Base-by-base conservation (phyloP, 176 grass and related monocot species). In the Lolium perenne region DNA sequence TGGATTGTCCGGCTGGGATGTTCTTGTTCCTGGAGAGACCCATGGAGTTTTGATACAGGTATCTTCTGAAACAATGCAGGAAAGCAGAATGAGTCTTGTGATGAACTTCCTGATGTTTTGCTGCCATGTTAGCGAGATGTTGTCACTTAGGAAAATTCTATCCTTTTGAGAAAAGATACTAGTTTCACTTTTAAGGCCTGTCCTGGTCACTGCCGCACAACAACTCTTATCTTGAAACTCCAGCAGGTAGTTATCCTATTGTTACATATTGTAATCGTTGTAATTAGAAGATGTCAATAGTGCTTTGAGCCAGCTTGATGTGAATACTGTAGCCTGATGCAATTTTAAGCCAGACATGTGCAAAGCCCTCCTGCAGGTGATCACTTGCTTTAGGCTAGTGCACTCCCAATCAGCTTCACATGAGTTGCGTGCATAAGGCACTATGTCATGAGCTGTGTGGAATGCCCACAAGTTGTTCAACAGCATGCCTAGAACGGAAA, bases 1-100 rank as follows among this genome's bases (percentile, higher is more conserved):
- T 77, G 90, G 91, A 85, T 95, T 86, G 0, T 94, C 91, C 0
- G 91, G 92, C 18, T 98, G 93, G 93, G 95, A 95, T 90, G 90
- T 98, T 88, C 95, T 98, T 89, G 95, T 98, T 43, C 95, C 95
- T 58, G 95, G 95, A 83, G 91, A 91, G 16, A 82, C 91, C 86
- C 81, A 91, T 90, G 95, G 93, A 88, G 60, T 81, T 79, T 80
- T 98, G 86, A 46, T 98, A 79, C 89, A 89, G 91, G 95, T 97
- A 91, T 61, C 47, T 58, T 78, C 11, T 78, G 11, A 18, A 86
- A 54, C 81, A 29, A 49, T 10, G 12, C 16, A 65, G n/a, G 14
- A 64, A 74, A 38, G 3, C 26, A 14, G 25, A 35, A 64, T 23
- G 14, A n/a, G 53, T 25, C 13, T 50, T 74, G 45, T 20, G 40